Evolutionary conservation across 164 flowering plant species (phyloP).

Genomic region (Dillenia turbinata): DNA sequence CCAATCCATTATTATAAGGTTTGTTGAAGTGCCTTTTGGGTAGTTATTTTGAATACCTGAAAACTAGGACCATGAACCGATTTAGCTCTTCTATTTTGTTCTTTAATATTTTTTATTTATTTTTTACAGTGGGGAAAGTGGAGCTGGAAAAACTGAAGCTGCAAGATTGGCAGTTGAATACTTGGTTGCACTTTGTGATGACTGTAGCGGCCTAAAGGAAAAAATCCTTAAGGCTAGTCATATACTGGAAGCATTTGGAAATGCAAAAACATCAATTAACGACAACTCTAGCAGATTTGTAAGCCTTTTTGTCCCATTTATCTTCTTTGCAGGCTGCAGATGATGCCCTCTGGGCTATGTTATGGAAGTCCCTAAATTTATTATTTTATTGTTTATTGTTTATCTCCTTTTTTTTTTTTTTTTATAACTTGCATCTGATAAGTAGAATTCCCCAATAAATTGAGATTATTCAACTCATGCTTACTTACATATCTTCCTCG

Average conservation of each 20-base stretch:
- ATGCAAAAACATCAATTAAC: slow-evolving; percentile 89
- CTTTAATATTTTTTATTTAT: neutral
- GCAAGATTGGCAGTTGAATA: slow-evolving; percentile 78
- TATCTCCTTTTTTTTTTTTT: neutral
- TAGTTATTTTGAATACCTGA: neutral
- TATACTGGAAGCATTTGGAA: slow-evolving; percentile 94
- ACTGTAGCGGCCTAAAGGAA: slow-evolving; percentile 42
- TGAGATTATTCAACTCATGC: too few relatives aligned
- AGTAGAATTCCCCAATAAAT: too few relatives aligned
- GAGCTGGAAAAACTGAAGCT: slow-evolving; percentile 93
- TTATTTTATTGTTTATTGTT: too few relatives aligned
- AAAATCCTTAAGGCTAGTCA: slow-evolving; percentile 55
- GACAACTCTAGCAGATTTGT: slow-evolving; percentile 88
- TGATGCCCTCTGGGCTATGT: too few relatives aligned
- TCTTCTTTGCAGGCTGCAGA: too few relatives aligned
- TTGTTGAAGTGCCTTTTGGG: slow-evolving; percentile 3
- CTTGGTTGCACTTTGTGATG: slow-evolving; percentile 70
- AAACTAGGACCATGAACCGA: neutral
- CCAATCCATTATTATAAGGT: slow-evolving; percentile 90
- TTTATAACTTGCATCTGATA: slow-evolving; percentile 1
- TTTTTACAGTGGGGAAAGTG: slow-evolving; percentile 78
- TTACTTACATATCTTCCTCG: neutral
- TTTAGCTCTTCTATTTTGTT: slow-evolving; percentile 2
- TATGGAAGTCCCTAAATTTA: neutral
- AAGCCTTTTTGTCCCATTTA: slow-evolving; percentile 7